Base-by-base conservation (phyloP, 2,329 filamentous ascomycete genomes). In the Pseudonectria buxi region DNA sequence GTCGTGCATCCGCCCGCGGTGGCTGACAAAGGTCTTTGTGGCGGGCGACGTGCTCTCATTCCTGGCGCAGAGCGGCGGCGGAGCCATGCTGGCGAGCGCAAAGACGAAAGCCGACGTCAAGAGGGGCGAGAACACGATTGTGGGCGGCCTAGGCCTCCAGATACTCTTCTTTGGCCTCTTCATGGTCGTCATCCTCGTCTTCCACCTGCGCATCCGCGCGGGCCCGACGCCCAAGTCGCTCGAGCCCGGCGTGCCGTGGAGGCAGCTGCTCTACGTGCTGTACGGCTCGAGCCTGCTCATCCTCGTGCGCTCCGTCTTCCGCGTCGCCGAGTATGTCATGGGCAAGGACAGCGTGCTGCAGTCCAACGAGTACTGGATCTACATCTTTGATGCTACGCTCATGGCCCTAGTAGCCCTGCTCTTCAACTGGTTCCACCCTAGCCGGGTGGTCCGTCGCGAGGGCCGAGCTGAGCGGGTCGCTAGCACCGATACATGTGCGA, bases 141-240 rank as follows among this genome's bases (percentile, higher is more conserved):
- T 78, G 7, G 67, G 49, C 3, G 75, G 75, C 2, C 55, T 80
- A 2, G 54, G 68, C 10, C 55, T 78, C 5, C 76, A 80, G 47
- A 63, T 79, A 13, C 28, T 74, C 13, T 67, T 72, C 39, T 77
- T 79, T 35, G 61, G 62, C 1, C 57, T 76, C 35, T 79, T 80
- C 46, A 57, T 76, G 25, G 31, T 68, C 2, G 61, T 67, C 0
- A 64, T 70, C 0, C 46, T 63, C 3, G 44, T 68, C 1, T 76
- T 75, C 50, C 67, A 76, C 39, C 31, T 44, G 2, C 47, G 55
- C 10, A 51, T 58, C 36, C 39, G 32, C n/a, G 32, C 31, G 13
- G 35, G 39, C 9, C 51, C 47, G 0, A 51, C 43, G 0, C 32
- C 33, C 10, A 40, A 39, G 16, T 49, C 49, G 0, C 36, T 39